Percentiles rank a stretch among this genome's conserved stretches.
phyloP scores from a whole-genome alignment of 1,284 basidiomycete genomes.

The Sanghuangporus baumii region DNA sequence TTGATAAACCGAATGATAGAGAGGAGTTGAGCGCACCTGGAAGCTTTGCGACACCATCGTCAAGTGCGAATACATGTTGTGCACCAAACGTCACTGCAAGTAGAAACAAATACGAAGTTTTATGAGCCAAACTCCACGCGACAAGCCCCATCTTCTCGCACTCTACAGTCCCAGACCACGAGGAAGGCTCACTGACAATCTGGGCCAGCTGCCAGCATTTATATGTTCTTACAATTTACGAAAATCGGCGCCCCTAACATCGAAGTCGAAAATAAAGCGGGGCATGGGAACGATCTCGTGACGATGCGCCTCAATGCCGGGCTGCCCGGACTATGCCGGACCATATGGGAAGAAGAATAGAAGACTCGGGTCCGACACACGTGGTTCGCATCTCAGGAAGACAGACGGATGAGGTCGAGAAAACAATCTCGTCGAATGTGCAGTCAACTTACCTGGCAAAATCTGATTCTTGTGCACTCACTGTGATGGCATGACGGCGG shows the following conservation, averaged over 20 bases:
- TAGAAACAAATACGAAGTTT: not conserved
- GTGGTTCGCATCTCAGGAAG: not conserved
- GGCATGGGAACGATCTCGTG: not conserved
- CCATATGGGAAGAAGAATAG: too few relatives aligned
- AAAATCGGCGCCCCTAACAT: too few relatives aligned
- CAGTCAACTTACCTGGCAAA: too few relatives aligned
- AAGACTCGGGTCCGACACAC: not conserved
- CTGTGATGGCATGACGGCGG: not conserved
- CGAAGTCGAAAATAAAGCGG: not conserved
- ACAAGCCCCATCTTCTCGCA: too few relatives aligned
- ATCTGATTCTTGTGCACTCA: not conserved
- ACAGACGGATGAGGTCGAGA: too few relatives aligned
- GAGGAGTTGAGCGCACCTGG: conserved; percentile 2
- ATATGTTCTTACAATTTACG: too few relatives aligned
- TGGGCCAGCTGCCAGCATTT: too few relatives aligned
- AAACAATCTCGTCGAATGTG: too few relatives aligned
- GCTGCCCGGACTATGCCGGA: not conserved
- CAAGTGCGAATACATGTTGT: conserved; percentile 12
- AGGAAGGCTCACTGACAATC: too few relatives aligned
- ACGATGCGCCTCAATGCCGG: not conserved
- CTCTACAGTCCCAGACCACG: too few relatives aligned
- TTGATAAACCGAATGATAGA: not conserved
- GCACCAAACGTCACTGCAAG: not conserved
- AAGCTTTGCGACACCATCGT: conserved; percentile 21
- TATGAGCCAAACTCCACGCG: too few relatives aligned